phyloP scores from a whole-genome alignment of 2,329 filamentous ascomycete species.

The Pseudogymnoascus sp. region DNA sequence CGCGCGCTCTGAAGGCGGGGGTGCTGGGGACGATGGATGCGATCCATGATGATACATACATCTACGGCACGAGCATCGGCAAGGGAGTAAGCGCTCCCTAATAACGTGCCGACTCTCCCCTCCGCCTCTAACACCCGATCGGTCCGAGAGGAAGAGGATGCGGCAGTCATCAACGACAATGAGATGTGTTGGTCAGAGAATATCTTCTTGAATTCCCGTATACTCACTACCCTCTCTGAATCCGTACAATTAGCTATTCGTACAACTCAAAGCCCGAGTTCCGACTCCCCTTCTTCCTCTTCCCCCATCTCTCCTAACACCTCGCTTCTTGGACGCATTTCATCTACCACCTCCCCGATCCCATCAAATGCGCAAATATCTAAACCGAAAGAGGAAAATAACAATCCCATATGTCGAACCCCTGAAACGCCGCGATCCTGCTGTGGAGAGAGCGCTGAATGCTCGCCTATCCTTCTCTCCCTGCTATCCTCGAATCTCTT shows the following conservation, averaged over 20 bases:
- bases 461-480: not conserved
- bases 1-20: not conserved
- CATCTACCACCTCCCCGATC: not conserved
- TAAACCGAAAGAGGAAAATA: not conserved
- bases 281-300: not conserved
- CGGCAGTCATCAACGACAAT: not conserved
- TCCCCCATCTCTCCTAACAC: not conserved
- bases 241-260: not conserved
- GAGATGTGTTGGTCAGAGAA: not conserved
- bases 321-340: not conserved
- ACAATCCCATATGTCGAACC: constrained; percentile 1
- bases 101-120: not conserved
- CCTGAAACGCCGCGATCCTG: not conserved
- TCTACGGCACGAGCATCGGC: not conserved
- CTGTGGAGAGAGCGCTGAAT: not conserved
- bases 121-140: not conserved
- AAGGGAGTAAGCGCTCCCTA: not conserved
- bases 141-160: not conserved
- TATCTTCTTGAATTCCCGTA: not conserved
- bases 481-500: constrained; percentile 1
- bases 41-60: not conserved
- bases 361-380: constrained; percentile 2
- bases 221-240: not conserved
- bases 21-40: not conserved
- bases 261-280: not conserved